Conservation (phyloP, 805 yeast genomes). For the Clavispora asparagi region DNA sequence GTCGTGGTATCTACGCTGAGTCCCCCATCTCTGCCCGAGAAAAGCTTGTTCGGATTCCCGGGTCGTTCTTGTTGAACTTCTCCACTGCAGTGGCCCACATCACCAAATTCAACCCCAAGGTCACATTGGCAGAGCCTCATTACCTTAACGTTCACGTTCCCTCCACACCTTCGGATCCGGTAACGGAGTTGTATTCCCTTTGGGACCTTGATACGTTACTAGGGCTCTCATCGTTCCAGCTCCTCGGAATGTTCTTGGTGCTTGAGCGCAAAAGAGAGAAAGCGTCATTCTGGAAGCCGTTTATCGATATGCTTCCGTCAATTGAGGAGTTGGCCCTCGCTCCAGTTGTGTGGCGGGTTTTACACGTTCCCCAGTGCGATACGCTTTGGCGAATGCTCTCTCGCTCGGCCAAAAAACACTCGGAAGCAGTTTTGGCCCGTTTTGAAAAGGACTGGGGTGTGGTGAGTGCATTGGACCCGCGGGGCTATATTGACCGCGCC, state of each 20-base stretch:
- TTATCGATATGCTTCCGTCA: conserved; percentile 59
- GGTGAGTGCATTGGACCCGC: conserved; percentile 20
- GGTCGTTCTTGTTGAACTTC: conserved; percentile 52
- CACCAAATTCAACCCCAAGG: conserved; percentile 36
- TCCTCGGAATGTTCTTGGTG: conserved; percentile 46
- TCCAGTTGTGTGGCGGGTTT: conserved; percentile 61
- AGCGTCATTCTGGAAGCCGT: conserved; percentile 62
- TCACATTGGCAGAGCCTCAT: conserved; percentile 21
- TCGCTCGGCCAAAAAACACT: conserved; percentile 31
- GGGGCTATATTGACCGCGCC: conserved; percentile 11
- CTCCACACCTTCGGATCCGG: conserved; percentile 15
- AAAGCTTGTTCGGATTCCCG: conserved; percentile 52
- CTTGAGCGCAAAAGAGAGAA: conserved; percentile 37
- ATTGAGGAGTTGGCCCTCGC: conserved; percentile 45
- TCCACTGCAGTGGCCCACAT: conserved; percentile 42
- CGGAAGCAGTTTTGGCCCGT: conserved; percentile 35
- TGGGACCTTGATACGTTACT: conserved; percentile 31
- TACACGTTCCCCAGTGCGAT: conserved; percentile 19
- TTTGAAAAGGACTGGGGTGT: conserved; percentile 42
- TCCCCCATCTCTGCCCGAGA: conserved; percentile 35
- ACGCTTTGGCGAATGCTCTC: conserved; percentile 42
- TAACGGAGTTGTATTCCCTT: conserved; percentile 26
- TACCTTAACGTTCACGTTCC: conserved; percentile 22
- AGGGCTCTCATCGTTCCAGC: conserved; percentile 53
- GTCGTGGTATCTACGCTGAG: conserved; percentile 58